Evolutionary conservation across 2,329 filamentous ascomycete genomes (phyloP), one percentile per base, ranked within the genome.

Genomic region (Aureobasidium sp.): DNA sequence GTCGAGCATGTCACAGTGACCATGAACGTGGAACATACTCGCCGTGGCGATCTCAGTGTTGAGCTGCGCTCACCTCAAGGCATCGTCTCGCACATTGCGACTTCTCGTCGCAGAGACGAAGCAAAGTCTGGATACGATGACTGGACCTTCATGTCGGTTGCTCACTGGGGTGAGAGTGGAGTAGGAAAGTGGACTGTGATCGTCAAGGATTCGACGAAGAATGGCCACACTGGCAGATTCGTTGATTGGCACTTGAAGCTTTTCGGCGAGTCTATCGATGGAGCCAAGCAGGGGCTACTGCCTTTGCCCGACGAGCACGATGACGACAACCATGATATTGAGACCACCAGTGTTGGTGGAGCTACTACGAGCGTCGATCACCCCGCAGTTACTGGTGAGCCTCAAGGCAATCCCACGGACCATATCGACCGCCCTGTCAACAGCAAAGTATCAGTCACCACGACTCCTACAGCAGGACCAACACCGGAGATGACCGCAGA

Each of bases 131-230:
- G 94, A 9, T 99, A 97, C 71, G 77, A 86, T 38, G 90, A 97
- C 75, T 99, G 94, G 94, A 97, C 93, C 0, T 99, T 99, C 69
- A 99, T 99, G 94, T 95, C 87, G 63, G 94, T 99, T 38, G 92
- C 87, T 64, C 94, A 99, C 72, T 99, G 92, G 90, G 94, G 94
- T 51, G 94, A 99, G 74, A 81, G 82, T 45, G 92, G 91, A 62
- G 74, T 92, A 61, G 94, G 94, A 57, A 92, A 84, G 23, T 99
- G 94, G 94, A 95, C 88, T 0, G 81, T 99, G 40, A 78, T 96
- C 54, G 84, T 97, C 68, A 94, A 91, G 68, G 94, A 99, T 71
- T 88, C 87, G 21, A 78, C 83, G 19, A 81, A 87, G 62, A 96
- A 99, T 70, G 81, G 87, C 5, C 78, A 87, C 72, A 84, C 78